Conservation (phyloP, 75 land plant genomes). For the Selaginella tamariscina region DNA sequence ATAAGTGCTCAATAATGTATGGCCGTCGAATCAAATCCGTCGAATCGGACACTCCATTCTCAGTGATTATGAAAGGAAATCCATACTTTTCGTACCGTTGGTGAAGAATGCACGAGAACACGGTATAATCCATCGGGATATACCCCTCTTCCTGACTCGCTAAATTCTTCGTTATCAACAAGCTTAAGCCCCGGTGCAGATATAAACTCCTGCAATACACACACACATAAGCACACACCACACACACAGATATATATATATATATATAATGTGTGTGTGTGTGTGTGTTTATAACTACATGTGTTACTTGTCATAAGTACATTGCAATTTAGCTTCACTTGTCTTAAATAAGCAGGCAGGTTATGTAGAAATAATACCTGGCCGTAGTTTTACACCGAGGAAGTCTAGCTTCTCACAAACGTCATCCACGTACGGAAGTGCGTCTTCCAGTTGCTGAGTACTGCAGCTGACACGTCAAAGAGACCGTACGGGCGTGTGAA, state of each 20-base stretch:
- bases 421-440: constrained; percentile 69
- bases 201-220: constrained; percentile 59
- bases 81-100: constrained; percentile 73
- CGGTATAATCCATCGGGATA: constrained; percentile 96
- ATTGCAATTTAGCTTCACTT: too few species aligned
- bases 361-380: constrained; percentile 62
- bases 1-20: constrained; percentile 79
- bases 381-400: constrained; percentile 94
- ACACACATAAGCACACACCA: not conserved
- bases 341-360: too few species aligned
- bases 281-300: too few species aligned
- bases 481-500: constrained; percentile 96
- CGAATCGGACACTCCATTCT: constrained; percentile 93
- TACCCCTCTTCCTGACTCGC: constrained; percentile 96
- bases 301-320: too few species aligned
- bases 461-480: constrained; percentile 74
- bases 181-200: constrained; percentile 88
- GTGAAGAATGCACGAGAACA: constrained; percentile 71
- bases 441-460: constrained; percentile 61
- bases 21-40: constrained; percentile 89
- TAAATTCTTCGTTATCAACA: constrained; percentile 75
- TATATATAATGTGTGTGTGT: too few species aligned
- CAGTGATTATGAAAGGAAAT: constrained; percentile 76
- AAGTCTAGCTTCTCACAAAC: constrained; percentile 74
- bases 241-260: too few species aligned